Percentiles rank a stretch among this genome's conserved stretches.
phyloP scores from a whole-genome alignment of 2,329 filamentous ascomycete species.

The Penicillium janthinellum region DNA sequence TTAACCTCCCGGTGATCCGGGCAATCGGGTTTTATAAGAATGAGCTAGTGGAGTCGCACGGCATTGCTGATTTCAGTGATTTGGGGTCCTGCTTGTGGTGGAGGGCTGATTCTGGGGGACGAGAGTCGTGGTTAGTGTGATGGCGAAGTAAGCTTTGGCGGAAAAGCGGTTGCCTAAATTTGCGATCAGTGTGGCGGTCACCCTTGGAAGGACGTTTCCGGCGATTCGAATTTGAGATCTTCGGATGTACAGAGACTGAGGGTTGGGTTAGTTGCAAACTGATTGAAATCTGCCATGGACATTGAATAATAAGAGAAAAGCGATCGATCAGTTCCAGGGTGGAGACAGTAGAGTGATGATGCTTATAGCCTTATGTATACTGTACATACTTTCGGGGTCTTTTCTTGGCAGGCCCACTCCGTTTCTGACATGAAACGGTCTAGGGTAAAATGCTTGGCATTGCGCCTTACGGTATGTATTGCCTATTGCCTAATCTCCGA shows the following conservation, averaged over 20 bases:
- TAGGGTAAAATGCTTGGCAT: not conserved
- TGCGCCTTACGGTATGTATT: not conserved
- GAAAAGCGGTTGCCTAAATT: slow-evolving; percentile 6
- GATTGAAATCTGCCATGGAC: too few species aligned
- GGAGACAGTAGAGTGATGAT: not conserved
- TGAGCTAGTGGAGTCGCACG: not conserved
- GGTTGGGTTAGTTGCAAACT: too few species aligned
- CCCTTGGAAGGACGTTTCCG: not conserved
- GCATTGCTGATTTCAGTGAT: not conserved
- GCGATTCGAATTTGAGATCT: not conserved
- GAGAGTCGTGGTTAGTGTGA: not conserved
- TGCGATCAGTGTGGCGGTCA: not conserved
- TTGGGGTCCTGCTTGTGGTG: too few species aligned
- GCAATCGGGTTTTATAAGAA: not conserved
- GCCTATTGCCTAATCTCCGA: not conserved
- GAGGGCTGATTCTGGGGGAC: not conserved
- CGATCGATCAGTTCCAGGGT: not conserved
- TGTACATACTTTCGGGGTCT: not conserved
- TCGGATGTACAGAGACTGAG: too few species aligned
- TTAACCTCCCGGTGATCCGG: slow-evolving; percentile 1
- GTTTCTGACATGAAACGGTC: not conserved
- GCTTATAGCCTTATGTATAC: not conserved
- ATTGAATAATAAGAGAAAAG: not conserved
- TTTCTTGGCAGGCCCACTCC: not conserved
- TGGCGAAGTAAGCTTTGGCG: not conserved